Base-by-base conservation (phyloP, 2,329 filamentous ascomycete genomes). In the Elsinoe necatrix region DNA sequence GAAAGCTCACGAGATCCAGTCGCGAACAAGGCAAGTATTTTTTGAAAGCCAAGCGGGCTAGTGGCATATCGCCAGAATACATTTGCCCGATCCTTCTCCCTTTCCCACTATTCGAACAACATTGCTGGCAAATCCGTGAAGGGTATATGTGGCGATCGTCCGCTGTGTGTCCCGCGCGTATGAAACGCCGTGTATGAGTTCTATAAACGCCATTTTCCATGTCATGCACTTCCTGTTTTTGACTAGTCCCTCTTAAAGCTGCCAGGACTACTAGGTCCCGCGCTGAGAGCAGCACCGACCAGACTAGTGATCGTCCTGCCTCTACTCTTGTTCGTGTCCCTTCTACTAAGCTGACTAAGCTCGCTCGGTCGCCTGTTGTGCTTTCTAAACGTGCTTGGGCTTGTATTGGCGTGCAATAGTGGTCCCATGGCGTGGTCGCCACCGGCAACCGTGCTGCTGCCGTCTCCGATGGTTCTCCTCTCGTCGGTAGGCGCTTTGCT, bases 401-500 rank as follows among this genome's bases (percentile, higher is more conserved):
- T 56, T 12, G 18, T 47, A 14, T 45, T 56, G 11, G 25, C 35
- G 7, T 31, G 39, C 14, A 45, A 23, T 1, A 31, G 11, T 14
- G 27, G 41, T 20, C 47, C 37, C 34, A 45, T 45, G 27, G 18
- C 25, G 35, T 16, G n/a, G 9, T 23, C 25, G n/a, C 39, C 21
- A 21, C 50, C 27, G 47, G 51, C 43, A 14, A 55, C 34, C 2
- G 58, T 47, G 20, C 42, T 52, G 31, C 42, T 57, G 16, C 51
- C 50, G 35, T 41, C 37, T 35, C 42, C 23, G 14, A 52, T 14
- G 21, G 42, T 56, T 27, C 20, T 34, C 12, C 57, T 34, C 20
- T 41, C 57, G 25, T 50, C 41, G 25, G 31, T 55, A 11, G 41
- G 45, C 4, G 31, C 54, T 48, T 56, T 56, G 54, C 54, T 56